Evolutionary conservation across 441 rosid genomes (phyloP), one percentile per base, ranked within the genome.

Genomic region (Erodium texanum): DNA sequence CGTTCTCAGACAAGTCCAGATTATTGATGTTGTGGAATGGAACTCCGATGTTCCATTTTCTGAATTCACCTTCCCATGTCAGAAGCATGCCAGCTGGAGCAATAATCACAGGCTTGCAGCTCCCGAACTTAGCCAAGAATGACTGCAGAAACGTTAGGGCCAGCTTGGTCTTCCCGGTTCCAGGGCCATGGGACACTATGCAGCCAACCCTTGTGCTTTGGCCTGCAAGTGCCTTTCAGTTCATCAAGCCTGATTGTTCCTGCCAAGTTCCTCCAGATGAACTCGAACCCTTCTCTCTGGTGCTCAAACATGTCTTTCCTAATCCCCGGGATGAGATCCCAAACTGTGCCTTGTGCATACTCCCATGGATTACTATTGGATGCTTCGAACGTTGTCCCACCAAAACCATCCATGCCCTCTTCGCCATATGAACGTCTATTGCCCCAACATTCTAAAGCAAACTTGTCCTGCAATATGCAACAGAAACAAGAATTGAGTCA

Each of bases 131-230:
- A 24, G 69, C 72, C 71, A 87, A 38, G 71, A 81, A 87, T 3
- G 91, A 58, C 66, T 87, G 86, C 27, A 90, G 78, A 71, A 90
- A 90, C 6, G 76, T 79, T 15, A 90, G 84, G 48, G 91, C 76
- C 7, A 90, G 83, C 15, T 92, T 92, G 62, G 97, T 83, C 74
- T 91, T 91, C 43, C 93, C 96, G 0, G 96, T 89, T 52, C 97
- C 96, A 1, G 93, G 93, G 66, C 96, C 93, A 43, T 91, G 97
- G 3, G 96, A 89, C 70, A 91, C 86, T 34, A 91, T 82, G 73
- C 97, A 91, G 36, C 97, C 97, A 59, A 80, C 72, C 5, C 70
- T 80, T 22, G n/a, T 78, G 76, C 18, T 67, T 73, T 7, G 63
- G 63, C 36, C 70, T 66, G 58, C 66, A 59, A 62, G 70, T 62